These are phyloP conservation scores for Tympanopsis confertula DNA, from an alignment of 2,329 filamentous ascomycete genomes.

Conservation along the genomic window DNA sequence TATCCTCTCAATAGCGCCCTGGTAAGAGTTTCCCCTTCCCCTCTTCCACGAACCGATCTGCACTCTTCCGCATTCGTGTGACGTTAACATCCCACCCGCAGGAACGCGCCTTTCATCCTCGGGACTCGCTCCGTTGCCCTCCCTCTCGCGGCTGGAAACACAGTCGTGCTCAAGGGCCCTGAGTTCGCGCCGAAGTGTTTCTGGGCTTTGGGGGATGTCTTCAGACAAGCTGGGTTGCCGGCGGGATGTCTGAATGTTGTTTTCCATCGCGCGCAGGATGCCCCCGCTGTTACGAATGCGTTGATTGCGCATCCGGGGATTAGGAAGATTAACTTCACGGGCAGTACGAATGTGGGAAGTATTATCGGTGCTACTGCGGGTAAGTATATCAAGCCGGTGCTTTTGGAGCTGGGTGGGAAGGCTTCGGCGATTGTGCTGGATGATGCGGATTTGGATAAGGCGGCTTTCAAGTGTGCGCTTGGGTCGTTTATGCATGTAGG, in stretches of 20 bases:
- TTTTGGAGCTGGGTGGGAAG: slow-evolving; percentile 78
- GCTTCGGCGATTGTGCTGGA: slow-evolving; percentile 67
- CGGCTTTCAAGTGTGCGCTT: slow-evolving; percentile 55
- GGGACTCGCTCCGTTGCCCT: slow-evolving; percentile 41
- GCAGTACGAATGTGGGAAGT: slow-evolving; percentile 61
- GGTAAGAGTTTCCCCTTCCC: slow-evolving; percentile 35
- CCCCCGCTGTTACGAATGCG: slow-evolving; percentile 51
- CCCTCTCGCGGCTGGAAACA: slow-evolving; percentile 70
- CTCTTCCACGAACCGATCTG: background rate
- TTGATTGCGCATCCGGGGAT: slow-evolving; percentile 57
- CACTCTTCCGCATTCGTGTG: background rate
- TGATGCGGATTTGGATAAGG: slow-evolving; percentile 65
- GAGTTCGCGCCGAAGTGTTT: slow-evolving; percentile 56
- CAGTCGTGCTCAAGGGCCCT: slow-evolving; percentile 60
- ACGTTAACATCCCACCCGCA: slow-evolving; percentile 10
- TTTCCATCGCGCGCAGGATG: slow-evolving; percentile 52
- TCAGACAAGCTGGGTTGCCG: slow-evolving; percentile 67
- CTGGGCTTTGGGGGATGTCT: slow-evolving; percentile 48
- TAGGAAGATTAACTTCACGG: slow-evolving; percentile 80
- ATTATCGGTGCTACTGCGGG: slow-evolving; percentile 62
- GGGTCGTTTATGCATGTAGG: slow-evolving; percentile 57
- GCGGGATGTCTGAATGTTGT: slow-evolving; percentile 65
- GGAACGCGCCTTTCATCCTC: slow-evolving; percentile 46
- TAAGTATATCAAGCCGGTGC: slow-evolving; percentile 64
- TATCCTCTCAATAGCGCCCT: slow-evolving; percentile 68